Percentiles rank a stretch among this genome's conserved stretches.
These are phyloP conservation scores for Mycena venus DNA, from an alignment of 768 basidiomycete species.

Conservation along the genomic window DNA sequence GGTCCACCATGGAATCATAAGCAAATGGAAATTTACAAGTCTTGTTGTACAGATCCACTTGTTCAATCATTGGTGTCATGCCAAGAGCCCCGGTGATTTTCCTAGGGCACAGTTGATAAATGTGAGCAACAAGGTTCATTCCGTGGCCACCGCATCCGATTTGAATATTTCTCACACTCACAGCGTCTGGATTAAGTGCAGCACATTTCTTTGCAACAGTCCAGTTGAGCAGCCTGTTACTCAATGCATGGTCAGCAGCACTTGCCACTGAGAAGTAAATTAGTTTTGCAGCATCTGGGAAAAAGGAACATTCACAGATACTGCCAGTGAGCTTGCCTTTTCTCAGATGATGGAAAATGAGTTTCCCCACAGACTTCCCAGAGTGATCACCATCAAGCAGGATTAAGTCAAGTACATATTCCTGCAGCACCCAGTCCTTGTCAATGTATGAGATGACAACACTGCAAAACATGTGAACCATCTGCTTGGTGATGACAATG, in stretches of 20 bases:
- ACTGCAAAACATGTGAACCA: constrained; percentile 20
- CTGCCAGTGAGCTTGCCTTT: background rate
- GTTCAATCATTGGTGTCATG: background rate
- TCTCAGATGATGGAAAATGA: constrained; percentile 19
- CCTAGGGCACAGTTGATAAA: no score
- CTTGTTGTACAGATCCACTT: constrained; percentile 11
- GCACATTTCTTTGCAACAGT: constrained; percentile 10
- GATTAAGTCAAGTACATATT: constrained; percentile 16
- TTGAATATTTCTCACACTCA: constrained; percentile 15
- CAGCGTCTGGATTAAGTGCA: constrained; percentile 6
- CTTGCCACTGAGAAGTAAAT: constrained; percentile 25
- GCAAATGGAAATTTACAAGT: constrained; percentile 15
- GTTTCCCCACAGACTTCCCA: constrained; percentile 16
- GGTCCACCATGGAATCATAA: no score
- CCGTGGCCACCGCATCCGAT: constrained; percentile 29
- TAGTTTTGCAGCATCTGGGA: background rate
- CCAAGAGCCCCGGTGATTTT: background rate
- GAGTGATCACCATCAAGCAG: constrained; percentile 26
- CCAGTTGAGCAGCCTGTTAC: constrained; percentile 24
- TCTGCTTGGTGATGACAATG: constrained; percentile 17
- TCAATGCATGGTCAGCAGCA: constrained; percentile 21
- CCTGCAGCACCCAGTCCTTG: no score
- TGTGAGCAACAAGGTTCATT: constrained; percentile 21
- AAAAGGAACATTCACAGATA: constrained; percentile 6
- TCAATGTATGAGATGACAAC: constrained; percentile 19